These are phyloP conservation scores for Podospora conica DNA, from an alignment of 495 filamentous ascomycete species.

Conservation along the genomic window DNA sequence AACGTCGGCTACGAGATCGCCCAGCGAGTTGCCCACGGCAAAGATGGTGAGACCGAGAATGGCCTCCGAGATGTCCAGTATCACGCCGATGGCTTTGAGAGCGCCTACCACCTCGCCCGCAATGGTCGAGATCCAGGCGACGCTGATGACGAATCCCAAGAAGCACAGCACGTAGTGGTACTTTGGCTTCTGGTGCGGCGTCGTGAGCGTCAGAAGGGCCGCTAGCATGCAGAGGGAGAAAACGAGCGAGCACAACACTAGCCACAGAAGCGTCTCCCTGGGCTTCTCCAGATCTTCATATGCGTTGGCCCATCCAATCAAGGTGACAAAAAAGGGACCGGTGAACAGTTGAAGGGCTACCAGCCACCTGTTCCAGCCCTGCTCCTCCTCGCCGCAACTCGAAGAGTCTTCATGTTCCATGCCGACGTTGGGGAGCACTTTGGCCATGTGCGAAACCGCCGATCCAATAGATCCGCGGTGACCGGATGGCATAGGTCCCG, in stretches of 20 bases:
- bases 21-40: constrained; percentile 91
- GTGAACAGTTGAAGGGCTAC: constrained; percentile 77
- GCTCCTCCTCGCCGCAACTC: constrained; percentile 25
- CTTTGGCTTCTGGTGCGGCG: constrained; percentile 48
- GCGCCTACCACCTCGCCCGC: constrained; percentile 95
- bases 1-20: constrained; percentile 90
- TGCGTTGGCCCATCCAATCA: constrained; percentile 70
- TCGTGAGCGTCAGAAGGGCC: constrained; percentile 58
- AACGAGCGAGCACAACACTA: constrained; percentile 63
- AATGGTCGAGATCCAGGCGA: constrained; percentile 94
- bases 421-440: constrained; percentile 21
- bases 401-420: constrained; percentile 25
- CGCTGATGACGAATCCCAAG: constrained; percentile 82
- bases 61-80: constrained; percentile 89
- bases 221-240: constrained; percentile 60
- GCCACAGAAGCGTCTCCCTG: constrained; percentile 44
- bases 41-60: constrained; percentile 95
- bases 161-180: constrained; percentile 76
- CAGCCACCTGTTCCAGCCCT: constrained; percentile 88
- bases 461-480: constrained; percentile 3
- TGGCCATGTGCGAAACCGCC: constrained; percentile 8
- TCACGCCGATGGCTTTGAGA: constrained; percentile 88
- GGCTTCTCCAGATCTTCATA: constrained; percentile 43
- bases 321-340: constrained; percentile 74
- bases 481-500: not conserved